Evolutionary conservation across 352 stramenopile genomes (phyloP), one percentile per base, ranked within the genome.

Genomic region (Globisporangium viniferum): DNA sequence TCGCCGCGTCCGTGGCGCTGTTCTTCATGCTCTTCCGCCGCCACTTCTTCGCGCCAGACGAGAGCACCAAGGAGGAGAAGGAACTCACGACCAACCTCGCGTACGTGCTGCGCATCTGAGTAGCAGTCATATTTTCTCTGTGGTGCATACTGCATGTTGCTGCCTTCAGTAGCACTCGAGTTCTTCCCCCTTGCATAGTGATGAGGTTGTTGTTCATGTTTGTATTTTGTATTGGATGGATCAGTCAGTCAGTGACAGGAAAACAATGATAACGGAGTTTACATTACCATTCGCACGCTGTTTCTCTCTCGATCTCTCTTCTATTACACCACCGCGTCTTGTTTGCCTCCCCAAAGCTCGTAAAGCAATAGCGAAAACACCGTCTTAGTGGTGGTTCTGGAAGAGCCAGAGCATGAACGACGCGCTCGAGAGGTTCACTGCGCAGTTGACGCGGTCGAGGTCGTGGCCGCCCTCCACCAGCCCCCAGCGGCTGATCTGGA

Each of bases 401-500:
- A 94, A 76, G 41, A 97, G 73, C 76, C 80, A 95, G 49, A 97
- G 75, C 64, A 97, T 81, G 67, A 92, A 89, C 48, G 86, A 95
- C 33, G 89, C 86, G 71, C 88, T 95, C 27, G 88, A 91, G 46
- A 97, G 67, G 72, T 88, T 88, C 33, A 95, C 87, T 5, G 76
- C 74, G 73, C 84, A 93, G 74, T 97, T 94, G 44, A 94, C 89
- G 66, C 89, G 86, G 72, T 97, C 89, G 27, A 97, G 77, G 72
- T 97, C 89, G 67, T 97, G 89, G 65, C 89, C 89, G 41, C 89
- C 89, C 69, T 97, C 89, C 22, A 97, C 89, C 64, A 97, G 79
- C 2, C 89, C 89, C 89, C 89, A 97, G 57, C 87, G 84, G 62
- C 78, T 82, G 69, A 96, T 96, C 80, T 96, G 87, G 76, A 93